These are phyloP conservation scores for Globisporangium abappressorium DNA, from an alignment of 352 stramenopile species.

Conservation along the genomic window DNA sequence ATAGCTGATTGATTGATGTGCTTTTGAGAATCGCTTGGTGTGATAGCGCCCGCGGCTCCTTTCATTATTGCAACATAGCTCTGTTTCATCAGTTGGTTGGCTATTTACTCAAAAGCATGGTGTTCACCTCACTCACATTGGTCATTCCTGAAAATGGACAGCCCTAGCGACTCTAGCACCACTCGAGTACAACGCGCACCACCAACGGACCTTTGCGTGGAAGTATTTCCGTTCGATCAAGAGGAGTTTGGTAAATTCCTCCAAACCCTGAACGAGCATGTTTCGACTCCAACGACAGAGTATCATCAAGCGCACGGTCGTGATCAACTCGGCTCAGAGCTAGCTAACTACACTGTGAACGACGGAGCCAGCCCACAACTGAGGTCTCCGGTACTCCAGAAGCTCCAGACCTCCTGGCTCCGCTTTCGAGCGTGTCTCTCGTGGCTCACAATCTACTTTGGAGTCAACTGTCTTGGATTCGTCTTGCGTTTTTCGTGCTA, in stretches of 20 bases:
- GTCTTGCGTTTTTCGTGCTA: conserved; percentile 25
- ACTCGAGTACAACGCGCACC: neutral
- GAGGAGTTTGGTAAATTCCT: neutral
- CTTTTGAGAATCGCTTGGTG: neutral
- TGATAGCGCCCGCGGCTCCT: neutral
- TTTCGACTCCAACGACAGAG: neutral
- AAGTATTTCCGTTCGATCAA: neutral
- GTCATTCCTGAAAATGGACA: conserved; percentile 5
- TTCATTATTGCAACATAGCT: neutral
- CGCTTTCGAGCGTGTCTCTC: conserved; percentile 17
- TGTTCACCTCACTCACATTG: neutral
- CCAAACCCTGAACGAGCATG: neutral
- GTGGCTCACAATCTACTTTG: conserved; percentile 30
- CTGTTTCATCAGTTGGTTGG: neutral
- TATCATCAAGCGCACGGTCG: neutral
- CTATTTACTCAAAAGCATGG: neutral
- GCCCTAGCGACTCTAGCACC: neutral
- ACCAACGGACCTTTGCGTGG: neutral
- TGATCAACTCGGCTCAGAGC: neutral
- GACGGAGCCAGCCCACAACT: neutral
- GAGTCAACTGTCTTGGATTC: conserved; percentile 24
- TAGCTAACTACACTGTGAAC: neutral
- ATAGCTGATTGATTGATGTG: conserved; percentile 7
- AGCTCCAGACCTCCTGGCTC: conserved; percentile 11
- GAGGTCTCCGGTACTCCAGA: neutral